Percentiles rank a stretch among this genome's conserved stretches.
These are phyloP conservation scores for Gymnopilus dilepis DNA, from an alignment of 768 basidiomycete genomes.

Conservation along the genomic window DNA sequence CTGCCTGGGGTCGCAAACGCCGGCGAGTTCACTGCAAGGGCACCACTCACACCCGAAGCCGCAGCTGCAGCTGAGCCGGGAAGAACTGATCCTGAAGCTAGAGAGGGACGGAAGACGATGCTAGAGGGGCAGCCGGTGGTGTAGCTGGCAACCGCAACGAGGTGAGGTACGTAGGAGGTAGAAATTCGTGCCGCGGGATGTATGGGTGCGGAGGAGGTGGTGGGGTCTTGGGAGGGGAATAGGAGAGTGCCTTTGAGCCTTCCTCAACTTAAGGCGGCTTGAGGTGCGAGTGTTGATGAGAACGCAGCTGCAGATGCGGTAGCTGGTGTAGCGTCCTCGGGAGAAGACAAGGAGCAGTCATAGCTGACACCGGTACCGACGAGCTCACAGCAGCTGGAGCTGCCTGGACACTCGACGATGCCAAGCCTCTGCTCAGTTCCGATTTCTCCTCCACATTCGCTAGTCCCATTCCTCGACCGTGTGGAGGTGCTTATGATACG, in stretches of 20 bases:
- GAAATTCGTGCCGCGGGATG: background rate
- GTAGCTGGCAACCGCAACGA: constrained; percentile 3
- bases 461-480: constrained; percentile 7
- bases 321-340: too few species aligned
- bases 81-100: background rate
- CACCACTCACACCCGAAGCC: background rate
- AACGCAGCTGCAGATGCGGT: too few species aligned
- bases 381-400: too few species aligned
- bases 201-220: constrained; percentile 3
- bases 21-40: background rate
- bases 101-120: background rate
- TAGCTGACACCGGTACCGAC: background rate
- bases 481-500: constrained; percentile 25
- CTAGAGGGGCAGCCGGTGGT: background rate
- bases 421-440: background rate
- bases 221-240: background rate
- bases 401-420: background rate
- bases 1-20: background rate
- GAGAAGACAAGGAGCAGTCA: background rate
- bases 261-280: too few species aligned
- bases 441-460: background rate
- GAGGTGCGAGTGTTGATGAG: background rate
- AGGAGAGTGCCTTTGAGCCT: background rate
- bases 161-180: background rate
- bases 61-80: background rate